Evolutionary conservation across 805 yeast genomes (phyloP).

Genomic region (Zygosaccharomyces kombuchaensis): DNA sequence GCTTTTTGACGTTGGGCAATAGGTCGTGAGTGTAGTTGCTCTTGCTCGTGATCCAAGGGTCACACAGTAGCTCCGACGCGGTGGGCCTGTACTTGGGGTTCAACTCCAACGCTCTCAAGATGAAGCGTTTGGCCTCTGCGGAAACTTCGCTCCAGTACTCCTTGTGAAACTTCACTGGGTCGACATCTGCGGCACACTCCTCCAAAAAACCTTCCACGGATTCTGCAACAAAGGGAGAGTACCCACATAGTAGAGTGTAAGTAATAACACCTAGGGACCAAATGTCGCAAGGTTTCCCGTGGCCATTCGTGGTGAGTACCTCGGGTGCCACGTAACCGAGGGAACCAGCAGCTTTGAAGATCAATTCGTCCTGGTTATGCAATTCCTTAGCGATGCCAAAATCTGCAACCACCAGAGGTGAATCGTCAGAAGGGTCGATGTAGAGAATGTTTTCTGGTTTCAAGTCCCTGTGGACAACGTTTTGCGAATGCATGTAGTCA

Average conservation of each 20-base stretch:
- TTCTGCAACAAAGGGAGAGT: constrained; percentile 87
- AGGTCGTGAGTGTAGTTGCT: constrained; percentile 56
- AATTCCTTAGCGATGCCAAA: constrained; percentile 90
- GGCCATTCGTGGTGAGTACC: constrained; percentile 74
- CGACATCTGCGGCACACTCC: constrained; percentile 66
- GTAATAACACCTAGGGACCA: constrained; percentile 96
- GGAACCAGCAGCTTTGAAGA: constrained; percentile 79
- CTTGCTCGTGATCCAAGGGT: constrained; percentile 67
- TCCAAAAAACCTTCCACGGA: constrained; percentile 72
- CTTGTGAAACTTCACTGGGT: constrained; percentile 78
- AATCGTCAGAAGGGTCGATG: constrained; percentile 49
- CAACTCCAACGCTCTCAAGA: constrained; percentile 61
- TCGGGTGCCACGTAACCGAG: constrained; percentile 98
- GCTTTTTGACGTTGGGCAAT: constrained; percentile 73
- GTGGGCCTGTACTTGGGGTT: constrained; percentile 69
- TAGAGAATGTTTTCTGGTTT: constrained; percentile 92
- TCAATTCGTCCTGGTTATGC: constrained; percentile 51
- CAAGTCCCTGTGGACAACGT: constrained; percentile 89
- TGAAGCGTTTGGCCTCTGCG: constrained; percentile 74
- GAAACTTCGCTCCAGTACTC: constrained; percentile 84
- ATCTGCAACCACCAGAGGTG: constrained; percentile 84
- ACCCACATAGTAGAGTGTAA: constrained; percentile 85
- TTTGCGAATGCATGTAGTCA: constrained; percentile 64
- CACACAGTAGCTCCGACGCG: constrained; percentile 55
- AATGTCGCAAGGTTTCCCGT: constrained; percentile 92